Conservation (phyloP, 2,329 filamentous ascomycete species). For the Penicillium griseofulvum region DNA sequence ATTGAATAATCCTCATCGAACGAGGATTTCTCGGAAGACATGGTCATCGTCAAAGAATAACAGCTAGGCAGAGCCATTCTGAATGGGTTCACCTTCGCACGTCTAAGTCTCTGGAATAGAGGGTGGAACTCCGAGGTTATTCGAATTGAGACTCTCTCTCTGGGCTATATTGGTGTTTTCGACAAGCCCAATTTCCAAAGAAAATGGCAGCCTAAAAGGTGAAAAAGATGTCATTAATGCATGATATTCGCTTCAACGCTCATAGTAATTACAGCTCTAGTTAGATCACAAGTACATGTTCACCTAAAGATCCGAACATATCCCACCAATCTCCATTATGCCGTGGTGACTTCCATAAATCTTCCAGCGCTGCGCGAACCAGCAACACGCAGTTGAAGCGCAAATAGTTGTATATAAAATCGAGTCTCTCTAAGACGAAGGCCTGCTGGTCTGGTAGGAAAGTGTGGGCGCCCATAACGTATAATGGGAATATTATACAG, state of each 20-base stretch:
- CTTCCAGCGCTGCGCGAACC: constrained; percentile 8
- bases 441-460: constrained; percentile 6
- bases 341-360: constrained; percentile 6
- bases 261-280: background rate
- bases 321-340: constrained; percentile 10
- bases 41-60: background rate
- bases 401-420: constrained; percentile 6
- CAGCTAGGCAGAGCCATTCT: background rate
- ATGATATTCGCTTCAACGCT: background rate
- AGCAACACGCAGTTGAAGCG: constrained; percentile 7
- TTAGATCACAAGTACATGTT: constrained; percentile 11
- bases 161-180: background rate
- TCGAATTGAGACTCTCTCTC: background rate
- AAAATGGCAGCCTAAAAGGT: background rate
- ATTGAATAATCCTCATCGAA: background rate
- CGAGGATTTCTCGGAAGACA: background rate
- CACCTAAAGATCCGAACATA: constrained; percentile 8
- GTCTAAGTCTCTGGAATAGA: background rate
- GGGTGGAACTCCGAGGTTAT: background rate
- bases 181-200: background rate
- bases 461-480: constrained; percentile 11
- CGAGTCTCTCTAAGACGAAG: constrained; percentile 3
- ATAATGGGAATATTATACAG: constrained; percentile 13
- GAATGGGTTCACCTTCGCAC: background rate
- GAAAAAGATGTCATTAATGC: background rate